Base-by-base conservation (phyloP, 2,329 filamentous ascomycete species). In the Chalaropsis thielavioides region DNA sequence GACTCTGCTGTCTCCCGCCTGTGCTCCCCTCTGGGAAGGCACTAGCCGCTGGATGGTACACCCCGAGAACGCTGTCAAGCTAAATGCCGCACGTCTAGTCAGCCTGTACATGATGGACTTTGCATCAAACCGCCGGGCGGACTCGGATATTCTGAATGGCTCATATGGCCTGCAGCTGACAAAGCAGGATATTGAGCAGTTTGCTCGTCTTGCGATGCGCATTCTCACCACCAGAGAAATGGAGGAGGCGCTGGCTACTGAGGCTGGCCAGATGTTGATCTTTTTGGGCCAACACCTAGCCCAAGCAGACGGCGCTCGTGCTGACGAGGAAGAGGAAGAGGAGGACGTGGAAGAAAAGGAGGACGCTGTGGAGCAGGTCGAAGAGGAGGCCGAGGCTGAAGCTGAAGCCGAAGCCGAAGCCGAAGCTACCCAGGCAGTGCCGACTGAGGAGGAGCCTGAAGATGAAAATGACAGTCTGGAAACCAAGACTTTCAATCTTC, bases 41-140 rank as follows among this genome's bases (percentile, higher is more conserved):
- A 78, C 94, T 17, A 82, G 85, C 64, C 78, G 80, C 44, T 88
- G 87, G 69, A 80, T 96, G 19, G 84, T 84, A 22, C 89, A 90
- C 71, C 81, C 84, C 1, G 84, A 94, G 69, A 76, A 82, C 1
- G 83, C 84, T 73, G 85, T 96, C 67, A 92, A 94, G 73, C 80
- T 90, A 61, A 86, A 85, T 7, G 84, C 90, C 19, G 83, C 91
- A 11, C 86, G 83, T 67, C 78, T 97, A 19, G 76, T 92, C 49
- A 87, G 87, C 59, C 79, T 81, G n/a, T 94, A 89, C 74, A 85
- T 96, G 70, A 83, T 85, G 2, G 89, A 96, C 72, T 85, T 95
- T 68, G 88, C 88, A 24, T 81, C 81, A 67, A 67, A 67, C 46
- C 27, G 51, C 13, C 61, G 60, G 6, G 60, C 62, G n/a, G 66